Evolutionary conservation across 2,329 filamentous ascomycete species (phyloP).

Genomic region (Lojkania enalia): DNA sequence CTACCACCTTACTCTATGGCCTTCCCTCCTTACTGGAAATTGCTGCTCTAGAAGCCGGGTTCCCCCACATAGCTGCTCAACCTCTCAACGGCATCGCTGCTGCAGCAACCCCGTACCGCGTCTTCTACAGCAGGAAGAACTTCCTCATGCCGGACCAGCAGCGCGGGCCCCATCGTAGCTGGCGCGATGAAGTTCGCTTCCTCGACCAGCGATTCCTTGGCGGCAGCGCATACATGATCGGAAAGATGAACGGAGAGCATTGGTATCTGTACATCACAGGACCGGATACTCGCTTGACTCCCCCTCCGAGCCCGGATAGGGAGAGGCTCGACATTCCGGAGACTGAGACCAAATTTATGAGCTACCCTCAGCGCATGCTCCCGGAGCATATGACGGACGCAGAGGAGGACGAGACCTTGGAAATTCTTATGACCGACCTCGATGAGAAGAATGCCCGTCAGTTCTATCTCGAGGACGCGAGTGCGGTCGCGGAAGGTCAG

Average conservation of each 20-base stretch:
- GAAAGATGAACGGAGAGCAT: slow-evolving; percentile 99
- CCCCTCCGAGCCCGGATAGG: slow-evolving; percentile 71
- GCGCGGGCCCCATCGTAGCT: slow-evolving; percentile 92
- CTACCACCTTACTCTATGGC: slow-evolving; percentile 88
- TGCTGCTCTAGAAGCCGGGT: slow-evolving; percentile 84
- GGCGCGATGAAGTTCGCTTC: slow-evolving; percentile 92
- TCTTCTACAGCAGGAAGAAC: slow-evolving; percentile 99
- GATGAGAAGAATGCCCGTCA: slow-evolving; percentile 68
- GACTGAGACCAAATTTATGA: slow-evolving; percentile 62
- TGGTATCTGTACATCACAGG: slow-evolving; percentile 98
- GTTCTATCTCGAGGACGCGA: slow-evolving; percentile 78
- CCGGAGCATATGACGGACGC: slow-evolving; percentile 49
- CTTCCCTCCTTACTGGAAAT: slow-evolving; percentile 91
- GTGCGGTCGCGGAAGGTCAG: slow-evolving; percentile 83
- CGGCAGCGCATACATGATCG: slow-evolving; percentile 98
- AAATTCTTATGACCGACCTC: slow-evolving; percentile 70
- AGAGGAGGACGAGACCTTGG: slow-evolving; percentile 73
- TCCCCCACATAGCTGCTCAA: slow-evolving; percentile 74
- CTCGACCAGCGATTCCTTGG: slow-evolving; percentile 89
- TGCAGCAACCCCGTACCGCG: slow-evolving; percentile 86
- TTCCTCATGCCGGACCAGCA: slow-evolving; percentile 95
- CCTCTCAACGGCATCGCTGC: slow-evolving; percentile 68
- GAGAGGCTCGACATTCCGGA: slow-evolving; percentile 50
- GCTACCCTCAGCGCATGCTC: slow-evolving; percentile 61
- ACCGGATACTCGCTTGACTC: slow-evolving; percentile 77